Evolutionary conservation across 768 basidiomycete genomes (phyloP).

Genomic region (Grammothele lineata): DNA sequence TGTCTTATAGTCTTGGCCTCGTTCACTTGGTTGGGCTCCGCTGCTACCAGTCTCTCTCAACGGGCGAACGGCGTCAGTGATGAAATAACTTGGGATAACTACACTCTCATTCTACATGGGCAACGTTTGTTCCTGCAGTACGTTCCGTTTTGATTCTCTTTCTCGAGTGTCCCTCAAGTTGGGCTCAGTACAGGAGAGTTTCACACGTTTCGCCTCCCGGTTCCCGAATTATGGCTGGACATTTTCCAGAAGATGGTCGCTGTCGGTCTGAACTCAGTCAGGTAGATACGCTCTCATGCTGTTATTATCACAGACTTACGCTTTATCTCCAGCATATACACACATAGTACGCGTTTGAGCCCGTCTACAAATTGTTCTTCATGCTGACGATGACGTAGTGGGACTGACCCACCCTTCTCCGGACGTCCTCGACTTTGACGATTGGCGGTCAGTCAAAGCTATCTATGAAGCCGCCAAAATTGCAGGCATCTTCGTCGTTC

Average conservation of each 20-base stretch:
- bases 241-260: slow-evolving; percentile 80
- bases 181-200: slow-evolving; percentile 72
- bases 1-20: too few relatives aligned
- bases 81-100: slow-evolving; percentile 58
- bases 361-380: background rate
- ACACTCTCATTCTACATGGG: slow-evolving; percentile 63
- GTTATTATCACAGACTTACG: too few relatives aligned
- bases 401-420: slow-evolving; percentile 71
- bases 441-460: slow-evolving; percentile 64
- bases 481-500: slow-evolving; percentile 73
- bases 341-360: slow-evolving; percentile 43
- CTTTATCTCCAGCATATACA: slow-evolving; percentile 49
- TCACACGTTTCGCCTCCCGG: slow-evolving; percentile 77
- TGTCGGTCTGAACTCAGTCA: slow-evolving; percentile 73
- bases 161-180: background rate
- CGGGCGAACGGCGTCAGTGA: slow-evolving; percentile 26
- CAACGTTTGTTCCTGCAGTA: slow-evolving; percentile 74
- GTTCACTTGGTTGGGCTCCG: too few relatives aligned
- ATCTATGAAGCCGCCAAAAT: slow-evolving; percentile 71
- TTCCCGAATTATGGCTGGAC: slow-evolving; percentile 77
- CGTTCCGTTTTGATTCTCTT: slow-evolving; percentile 21
- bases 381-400: slow-evolving; percentile 23
- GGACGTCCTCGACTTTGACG: slow-evolving; percentile 68
- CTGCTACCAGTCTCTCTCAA: too few relatives aligned
- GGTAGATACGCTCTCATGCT: too few relatives aligned